Percentiles rank a stretch among this genome's conserved stretches.
Evolutionary conservation across 2,329 filamentous ascomycete species (phyloP).

Genomic region (Zymoseptoria tritici): DNA sequence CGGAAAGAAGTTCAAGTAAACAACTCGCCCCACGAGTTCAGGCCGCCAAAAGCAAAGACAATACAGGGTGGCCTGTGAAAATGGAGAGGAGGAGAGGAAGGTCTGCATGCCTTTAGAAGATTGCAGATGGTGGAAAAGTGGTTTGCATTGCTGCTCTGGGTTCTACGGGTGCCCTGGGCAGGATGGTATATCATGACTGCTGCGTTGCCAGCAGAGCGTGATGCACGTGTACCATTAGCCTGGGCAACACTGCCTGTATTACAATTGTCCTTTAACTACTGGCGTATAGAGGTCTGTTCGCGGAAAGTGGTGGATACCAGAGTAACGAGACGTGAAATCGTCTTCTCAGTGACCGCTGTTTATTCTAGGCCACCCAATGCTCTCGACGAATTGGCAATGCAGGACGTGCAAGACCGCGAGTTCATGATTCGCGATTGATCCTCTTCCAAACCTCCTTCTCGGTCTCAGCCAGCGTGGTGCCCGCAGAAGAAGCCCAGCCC

Average conservation of each 20-base stretch:
- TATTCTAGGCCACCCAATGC: neutral
- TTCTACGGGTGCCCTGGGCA: constrained; percentile 18
- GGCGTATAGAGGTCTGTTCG: constrained; percentile 24
- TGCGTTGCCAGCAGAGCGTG: constrained; percentile 16
- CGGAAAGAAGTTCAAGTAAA: constrained; percentile 94
- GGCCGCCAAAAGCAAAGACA: constrained; percentile 3
- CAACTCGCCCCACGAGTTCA: constrained; percentile 14
- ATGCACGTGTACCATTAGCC: constrained; percentile 25
- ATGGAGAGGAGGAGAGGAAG: constrained; percentile 10
- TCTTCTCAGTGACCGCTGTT: neutral
- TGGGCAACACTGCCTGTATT: constrained; percentile 28
- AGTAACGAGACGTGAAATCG: neutral
- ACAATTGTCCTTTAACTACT: constrained; percentile 24
- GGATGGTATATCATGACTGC: constrained; percentile 6
- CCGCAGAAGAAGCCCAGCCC: constrained; percentile 36
- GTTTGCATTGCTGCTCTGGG: constrained; percentile 17
- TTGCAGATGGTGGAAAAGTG: constrained; percentile 20
- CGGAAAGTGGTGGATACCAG: neutral
- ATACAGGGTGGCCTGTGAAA: constrained; percentile 5
- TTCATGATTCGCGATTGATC: constrained; percentile 28
- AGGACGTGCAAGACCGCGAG: neutral
- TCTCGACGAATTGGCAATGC: neutral
- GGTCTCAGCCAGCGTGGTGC: constrained; percentile 36
- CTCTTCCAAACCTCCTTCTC: constrained; percentile 43
- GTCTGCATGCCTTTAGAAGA: constrained; percentile 27